Percentiles rank a stretch among this genome's conserved stretches.
Conservation (phyloP, 2,329 filamentous ascomycete species). For the Pyrenophora teres region DNA sequence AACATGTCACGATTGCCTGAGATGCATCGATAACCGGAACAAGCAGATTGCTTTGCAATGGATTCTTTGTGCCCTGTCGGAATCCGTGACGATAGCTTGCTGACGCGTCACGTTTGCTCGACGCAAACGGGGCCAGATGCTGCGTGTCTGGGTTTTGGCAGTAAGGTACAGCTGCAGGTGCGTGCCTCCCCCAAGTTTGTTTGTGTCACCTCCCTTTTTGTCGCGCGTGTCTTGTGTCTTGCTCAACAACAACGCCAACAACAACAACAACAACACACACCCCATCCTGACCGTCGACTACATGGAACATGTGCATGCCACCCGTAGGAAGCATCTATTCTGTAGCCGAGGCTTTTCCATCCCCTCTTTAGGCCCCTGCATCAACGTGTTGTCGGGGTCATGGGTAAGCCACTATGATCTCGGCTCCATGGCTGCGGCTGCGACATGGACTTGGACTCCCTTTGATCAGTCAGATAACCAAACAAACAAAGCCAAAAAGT, state of each 20-base stretch:
- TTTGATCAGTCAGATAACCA: slow-evolving; percentile 1
- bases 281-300: not conserved
- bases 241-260: not conserved
- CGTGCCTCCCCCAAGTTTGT: slow-evolving; percentile 28
- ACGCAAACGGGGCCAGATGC: slow-evolving; percentile 12
- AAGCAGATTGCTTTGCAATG: not conserved
- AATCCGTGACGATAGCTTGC: slow-evolving; percentile 21
- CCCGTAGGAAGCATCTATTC: too few relatives aligned
- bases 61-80: slow-evolving; percentile 14
- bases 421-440: not conserved
- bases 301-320: too few relatives aligned
- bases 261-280: not conserved
- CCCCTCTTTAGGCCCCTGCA: too few relatives aligned
- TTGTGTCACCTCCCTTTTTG: slow-evolving; percentile 25
- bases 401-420: not conserved
- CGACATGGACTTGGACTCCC: not conserved
- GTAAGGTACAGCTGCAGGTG: slow-evolving; percentile 31
- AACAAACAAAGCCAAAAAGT: not conserved
- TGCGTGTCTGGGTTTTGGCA: slow-evolving; percentile 14
- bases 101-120: slow-evolving; percentile 12
- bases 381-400: too few relatives aligned
- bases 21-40: slow-evolving; percentile 3
- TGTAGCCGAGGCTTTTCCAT: too few relatives aligned
- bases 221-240: slow-evolving; percentile 15
- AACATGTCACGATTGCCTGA: slow-evolving; percentile 14